Conservation (phyloP, 139 green algal species). For the Medakamo hakoo region DNA sequence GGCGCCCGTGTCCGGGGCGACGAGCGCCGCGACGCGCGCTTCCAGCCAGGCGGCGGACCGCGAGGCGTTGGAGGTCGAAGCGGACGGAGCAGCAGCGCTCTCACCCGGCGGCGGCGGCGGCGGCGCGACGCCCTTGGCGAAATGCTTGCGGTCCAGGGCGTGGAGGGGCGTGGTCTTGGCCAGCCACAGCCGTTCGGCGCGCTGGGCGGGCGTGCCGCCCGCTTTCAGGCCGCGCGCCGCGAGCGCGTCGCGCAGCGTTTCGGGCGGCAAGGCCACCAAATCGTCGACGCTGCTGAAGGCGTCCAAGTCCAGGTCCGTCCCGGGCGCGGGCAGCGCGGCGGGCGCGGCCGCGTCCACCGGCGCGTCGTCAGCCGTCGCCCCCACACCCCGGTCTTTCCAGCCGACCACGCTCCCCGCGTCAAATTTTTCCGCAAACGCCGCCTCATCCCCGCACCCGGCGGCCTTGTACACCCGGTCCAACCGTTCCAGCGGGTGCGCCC, state of each 20-base stretch:
- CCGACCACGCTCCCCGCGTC: constrained; percentile 38
- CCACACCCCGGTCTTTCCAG: constrained; percentile 51
- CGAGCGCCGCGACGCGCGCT: constrained; percentile 15
- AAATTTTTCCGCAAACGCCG: constrained; percentile 54
- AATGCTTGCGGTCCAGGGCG: constrained; percentile 54
- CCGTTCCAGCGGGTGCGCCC: constrained; percentile 71
- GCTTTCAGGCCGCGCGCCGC: constrained; percentile 71
- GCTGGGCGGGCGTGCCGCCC: constrained; percentile 72
- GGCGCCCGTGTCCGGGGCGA: constrained; percentile 10
- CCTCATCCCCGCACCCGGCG: constrained; percentile 30
- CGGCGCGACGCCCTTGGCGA: constrained; percentile 45
- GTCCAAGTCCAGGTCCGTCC: constrained; percentile 51
- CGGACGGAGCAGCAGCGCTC: neutral
- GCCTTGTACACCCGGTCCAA: constrained; percentile 15
- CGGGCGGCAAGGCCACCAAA: constrained; percentile 49
- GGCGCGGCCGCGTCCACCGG: constrained; percentile 1
- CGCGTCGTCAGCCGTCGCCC: constrained; percentile 3
- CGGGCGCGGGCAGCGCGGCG: too few relatives aligned
- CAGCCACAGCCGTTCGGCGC: constrained; percentile 67
- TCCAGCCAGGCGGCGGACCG: constrained; percentile 20
- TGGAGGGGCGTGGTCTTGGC: constrained; percentile 37
- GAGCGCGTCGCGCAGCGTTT: constrained; percentile 37
- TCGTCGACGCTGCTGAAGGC: constrained; percentile 68
- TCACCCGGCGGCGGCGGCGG: constrained; percentile 1
- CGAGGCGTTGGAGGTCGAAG: neutral